These are phyloP conservation scores for Penicillium capsulatum DNA, from an alignment of 2,329 filamentous ascomycete genomes.

Conservation along the genomic window DNA sequence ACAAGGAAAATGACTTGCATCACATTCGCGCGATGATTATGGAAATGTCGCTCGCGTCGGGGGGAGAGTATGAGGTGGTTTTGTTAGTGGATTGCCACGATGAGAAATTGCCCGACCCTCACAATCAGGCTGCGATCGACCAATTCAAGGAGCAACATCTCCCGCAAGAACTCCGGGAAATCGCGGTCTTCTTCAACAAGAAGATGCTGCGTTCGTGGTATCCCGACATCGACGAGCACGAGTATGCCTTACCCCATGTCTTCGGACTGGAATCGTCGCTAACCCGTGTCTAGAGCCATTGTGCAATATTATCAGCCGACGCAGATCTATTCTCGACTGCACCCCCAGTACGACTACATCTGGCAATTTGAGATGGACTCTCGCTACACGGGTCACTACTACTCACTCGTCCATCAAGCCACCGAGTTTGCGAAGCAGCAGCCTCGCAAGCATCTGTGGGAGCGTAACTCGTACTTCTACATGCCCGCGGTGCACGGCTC, in stretches of 20 bases:
- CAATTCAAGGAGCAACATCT: slow-evolving; percentile 6
- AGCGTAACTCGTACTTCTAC: slow-evolving; percentile 17
- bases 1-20: slow-evolving; percentile 73
- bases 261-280: not conserved
- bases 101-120: slow-evolving; percentile 55
- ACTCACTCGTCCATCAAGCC: slow-evolving; percentile 10
- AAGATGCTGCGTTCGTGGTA: slow-evolving; percentile 12
- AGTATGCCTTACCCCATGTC: slow-evolving; percentile 1
- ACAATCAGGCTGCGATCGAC: slow-evolving; percentile 4
- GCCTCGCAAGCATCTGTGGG: slow-evolving; percentile 14
- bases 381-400: slow-evolving; percentile 12
- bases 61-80: slow-evolving; percentile 82
- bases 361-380: slow-evolving; percentile 19
- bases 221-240: slow-evolving; percentile 11
- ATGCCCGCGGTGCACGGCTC: slow-evolving; percentile 10
- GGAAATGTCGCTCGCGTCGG: slow-evolving; percentile 74
- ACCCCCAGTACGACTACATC: slow-evolving; percentile 13
- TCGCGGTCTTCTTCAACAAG: slow-evolving; percentile 11
- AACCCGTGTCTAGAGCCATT: slow-evolving; percentile 10
- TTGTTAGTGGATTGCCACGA: slow-evolving; percentile 83
- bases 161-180: slow-evolving; percentile 7
- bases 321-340: slow-evolving; percentile 11
- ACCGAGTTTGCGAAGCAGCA: slow-evolving; percentile 11
- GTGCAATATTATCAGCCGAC: slow-evolving; percentile 14
- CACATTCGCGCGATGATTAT: slow-evolving; percentile 78